These are phyloP conservation scores for Corymbia citriodora DNA, from an alignment of 441 rosid genomes.

Conservation along the genomic window DNA sequence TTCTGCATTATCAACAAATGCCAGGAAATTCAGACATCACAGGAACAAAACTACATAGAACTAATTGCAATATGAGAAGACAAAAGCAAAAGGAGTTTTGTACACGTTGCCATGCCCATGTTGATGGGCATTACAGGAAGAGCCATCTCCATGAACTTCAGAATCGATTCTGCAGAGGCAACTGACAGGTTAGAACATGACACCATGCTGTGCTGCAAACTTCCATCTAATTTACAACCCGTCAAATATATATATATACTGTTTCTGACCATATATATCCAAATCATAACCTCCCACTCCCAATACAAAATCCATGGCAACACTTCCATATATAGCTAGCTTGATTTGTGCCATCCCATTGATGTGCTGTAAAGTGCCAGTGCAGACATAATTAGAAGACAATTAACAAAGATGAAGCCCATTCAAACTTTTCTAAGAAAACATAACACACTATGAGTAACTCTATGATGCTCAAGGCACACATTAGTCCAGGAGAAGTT, in stretches of 20 bases:
- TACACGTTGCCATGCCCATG: conserved; percentile 33
- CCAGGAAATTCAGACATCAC: not conserved
- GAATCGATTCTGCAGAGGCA: conserved; percentile 47
- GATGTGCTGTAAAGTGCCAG: conserved; percentile 33
- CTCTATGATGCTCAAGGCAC: not conserved
- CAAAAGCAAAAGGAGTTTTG: not conserved
- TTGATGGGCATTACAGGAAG: conserved; percentile 22
- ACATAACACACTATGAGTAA: not conserved
- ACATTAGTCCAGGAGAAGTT: not conserved
- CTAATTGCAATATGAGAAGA: not conserved
- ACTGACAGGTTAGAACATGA: not conserved
- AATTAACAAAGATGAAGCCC: not conserved
- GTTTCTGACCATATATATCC: conserved; percentile 21
- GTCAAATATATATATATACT: not conserved
- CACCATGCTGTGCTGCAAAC: not conserved
- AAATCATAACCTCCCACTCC: conserved; percentile 80
- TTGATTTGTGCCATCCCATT: conserved; percentile 59
- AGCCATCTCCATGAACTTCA: conserved; percentile 37
- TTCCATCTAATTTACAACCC: not conserved
- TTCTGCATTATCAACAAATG: conserved; percentile 18
- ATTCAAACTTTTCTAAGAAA: not conserved
- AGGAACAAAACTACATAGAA: not conserved
- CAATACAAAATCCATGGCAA: conserved; percentile 70
- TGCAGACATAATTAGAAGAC: not conserved
- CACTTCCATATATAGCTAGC: conserved; percentile 48